Percentiles rank a stretch among this genome's conserved stretches.
Conservation (phyloP, 2,329 filamentous ascomycete genomes). For the Atkinsonella hypoxylon region DNA sequence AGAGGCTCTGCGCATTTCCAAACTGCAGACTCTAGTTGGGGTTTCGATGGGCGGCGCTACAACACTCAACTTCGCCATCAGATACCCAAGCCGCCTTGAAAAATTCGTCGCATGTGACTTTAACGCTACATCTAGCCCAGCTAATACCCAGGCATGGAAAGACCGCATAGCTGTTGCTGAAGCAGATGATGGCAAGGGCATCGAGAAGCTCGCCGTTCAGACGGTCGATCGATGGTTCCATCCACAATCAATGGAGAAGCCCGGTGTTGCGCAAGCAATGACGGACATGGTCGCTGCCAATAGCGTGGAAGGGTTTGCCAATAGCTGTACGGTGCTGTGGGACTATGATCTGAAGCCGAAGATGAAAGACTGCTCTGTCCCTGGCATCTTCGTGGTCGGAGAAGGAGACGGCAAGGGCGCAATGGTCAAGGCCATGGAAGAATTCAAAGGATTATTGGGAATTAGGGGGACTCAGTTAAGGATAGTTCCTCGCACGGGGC, state of each 20-base stretch:
- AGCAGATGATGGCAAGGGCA: constrained; percentile 41
- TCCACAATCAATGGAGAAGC: constrained; percentile 33
- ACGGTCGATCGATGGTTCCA: constrained; percentile 78
- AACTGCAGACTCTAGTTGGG: constrained; percentile 56
- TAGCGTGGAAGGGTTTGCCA: constrained; percentile 55
- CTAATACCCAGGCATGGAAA: constrained; percentile 69
- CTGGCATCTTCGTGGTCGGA: constrained; percentile 60
- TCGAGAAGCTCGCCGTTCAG: constrained; percentile 52
- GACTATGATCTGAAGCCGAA: constrained; percentile 52
- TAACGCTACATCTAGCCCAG: constrained; percentile 57
- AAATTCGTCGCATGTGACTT: constrained; percentile 69
- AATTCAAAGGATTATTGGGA: constrained; percentile 51
- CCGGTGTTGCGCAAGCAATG: constrained; percentile 40
- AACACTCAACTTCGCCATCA: constrained; percentile 58
- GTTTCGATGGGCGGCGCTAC: constrained; percentile 77
- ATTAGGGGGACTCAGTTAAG: constrained; percentile 43
- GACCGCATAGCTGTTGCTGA: constrained; percentile 62
- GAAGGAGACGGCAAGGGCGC: constrained; percentile 58
- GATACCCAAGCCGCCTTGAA: constrained; percentile 44
- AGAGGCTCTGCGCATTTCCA: constrained; percentile 54
- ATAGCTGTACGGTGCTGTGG: constrained; percentile 58
- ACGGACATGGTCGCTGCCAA: constrained; percentile 59
- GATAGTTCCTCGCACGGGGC: constrained; percentile 58
- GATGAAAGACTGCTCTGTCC: constrained; percentile 42
- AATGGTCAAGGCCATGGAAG: constrained; percentile 68